These are phyloP conservation scores for Silene conica DNA, from an alignment of 148 eudicot genomes.

Conservation along the genomic window DNA sequence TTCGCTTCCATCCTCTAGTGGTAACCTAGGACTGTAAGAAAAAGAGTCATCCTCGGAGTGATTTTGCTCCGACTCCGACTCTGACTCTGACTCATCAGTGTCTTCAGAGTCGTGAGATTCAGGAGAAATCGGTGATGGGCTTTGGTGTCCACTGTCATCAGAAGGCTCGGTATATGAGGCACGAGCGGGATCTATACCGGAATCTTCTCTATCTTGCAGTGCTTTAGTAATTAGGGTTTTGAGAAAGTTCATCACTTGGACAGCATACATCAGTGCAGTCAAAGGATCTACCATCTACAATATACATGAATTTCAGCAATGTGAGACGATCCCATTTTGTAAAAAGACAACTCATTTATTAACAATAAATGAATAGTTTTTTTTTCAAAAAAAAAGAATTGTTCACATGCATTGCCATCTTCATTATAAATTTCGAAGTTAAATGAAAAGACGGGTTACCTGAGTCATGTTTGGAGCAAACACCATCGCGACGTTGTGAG, in stretches of 20 bases:
- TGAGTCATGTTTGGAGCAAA: slow-evolving; percentile 99
- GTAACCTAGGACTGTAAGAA: slow-evolving; percentile 18
- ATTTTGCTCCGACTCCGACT: slow-evolving; percentile 28
- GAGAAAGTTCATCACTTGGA: no score
- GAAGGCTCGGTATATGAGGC: slow-evolving; percentile 44
- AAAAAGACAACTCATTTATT: no score
- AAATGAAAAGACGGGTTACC: slow-evolving; percentile 32
- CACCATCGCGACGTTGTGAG: slow-evolving; percentile 89
- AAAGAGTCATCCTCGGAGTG: slow-evolving; percentile 31
- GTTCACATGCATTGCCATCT: no score
- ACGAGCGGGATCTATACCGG: slow-evolving; percentile 34
- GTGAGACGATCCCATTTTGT: no score
- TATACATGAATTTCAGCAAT: no score
- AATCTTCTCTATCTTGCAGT: slow-evolving; percentile 22
- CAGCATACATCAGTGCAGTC: no score
- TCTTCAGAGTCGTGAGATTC: slow-evolving; percentile 33
- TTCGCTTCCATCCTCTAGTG: slow-evolving; percentile 35
- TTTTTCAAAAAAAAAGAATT: no score
- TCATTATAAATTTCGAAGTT: not conserved
- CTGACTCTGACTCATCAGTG: slow-evolving; percentile 43
- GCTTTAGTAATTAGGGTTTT: no score
- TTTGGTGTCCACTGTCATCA: slow-evolving; percentile 61
- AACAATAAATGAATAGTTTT: not conserved
- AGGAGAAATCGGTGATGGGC: slow-evolving; percentile 41
- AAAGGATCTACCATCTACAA: no score